These are phyloP conservation scores for Naganishia randhawae DNA, from an alignment of 768 basidiomycete species.

Conservation along the genomic window DNA sequence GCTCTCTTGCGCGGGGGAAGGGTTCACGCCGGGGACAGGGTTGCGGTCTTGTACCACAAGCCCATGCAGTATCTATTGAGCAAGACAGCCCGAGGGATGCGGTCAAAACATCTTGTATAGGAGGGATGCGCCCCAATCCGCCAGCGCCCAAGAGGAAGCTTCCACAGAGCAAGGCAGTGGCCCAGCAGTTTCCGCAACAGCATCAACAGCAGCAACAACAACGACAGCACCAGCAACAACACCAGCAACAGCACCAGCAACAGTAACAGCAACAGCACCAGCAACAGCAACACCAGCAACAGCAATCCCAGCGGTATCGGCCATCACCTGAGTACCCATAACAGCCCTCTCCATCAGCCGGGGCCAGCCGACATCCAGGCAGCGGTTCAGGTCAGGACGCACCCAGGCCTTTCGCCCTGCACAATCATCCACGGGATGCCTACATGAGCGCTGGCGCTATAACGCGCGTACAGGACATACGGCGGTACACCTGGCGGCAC, in stretches of 20 bases:
- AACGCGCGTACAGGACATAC: constrained; percentile 21
- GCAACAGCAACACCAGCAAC: constrained; percentile 8
- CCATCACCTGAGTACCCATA: constrained; percentile 24
- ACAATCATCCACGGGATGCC: constrained; percentile 18
- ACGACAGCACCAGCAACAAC: no score
- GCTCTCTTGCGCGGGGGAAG: no score
- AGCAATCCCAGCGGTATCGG: constrained; percentile 29
- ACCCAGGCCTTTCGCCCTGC: constrained; percentile 1
- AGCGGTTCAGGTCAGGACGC: not conserved
- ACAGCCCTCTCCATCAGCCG: constrained; percentile 12
- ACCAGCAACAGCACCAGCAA: constrained; percentile 24
- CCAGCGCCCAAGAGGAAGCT: constrained; percentile 43
- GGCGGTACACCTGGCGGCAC: not conserved
- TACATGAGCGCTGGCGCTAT: constrained; percentile 28
- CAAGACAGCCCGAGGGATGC: no score
- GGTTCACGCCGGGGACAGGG: no score
- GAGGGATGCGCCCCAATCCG: no score
- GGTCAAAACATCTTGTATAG: no score
- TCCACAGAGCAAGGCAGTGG: constrained; percentile 37
- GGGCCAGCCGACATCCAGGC: constrained; percentile 15
- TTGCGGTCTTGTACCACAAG: no score
- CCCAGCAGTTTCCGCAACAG: constrained; percentile 15
- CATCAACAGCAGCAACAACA: constrained; percentile 24
- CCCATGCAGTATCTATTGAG: no score
- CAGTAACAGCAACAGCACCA: constrained; percentile 23